phyloP scores from a whole-genome alignment of 495 filamentous ascomycete species.

The Lepidopterella palustris region DNA sequence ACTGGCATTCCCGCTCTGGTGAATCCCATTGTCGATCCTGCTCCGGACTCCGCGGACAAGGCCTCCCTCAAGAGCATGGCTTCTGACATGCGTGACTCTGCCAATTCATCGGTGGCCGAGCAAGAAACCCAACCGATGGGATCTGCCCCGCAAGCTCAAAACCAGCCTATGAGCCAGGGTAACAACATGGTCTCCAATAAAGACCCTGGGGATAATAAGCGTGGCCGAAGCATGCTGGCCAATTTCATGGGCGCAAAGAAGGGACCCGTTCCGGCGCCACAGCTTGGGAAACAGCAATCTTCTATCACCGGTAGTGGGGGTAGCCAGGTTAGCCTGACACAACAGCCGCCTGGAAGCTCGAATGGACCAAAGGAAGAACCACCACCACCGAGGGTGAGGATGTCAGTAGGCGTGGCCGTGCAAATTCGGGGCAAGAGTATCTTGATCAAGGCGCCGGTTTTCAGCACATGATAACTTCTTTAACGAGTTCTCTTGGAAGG shows the following conservation, averaged over 20 bases:
- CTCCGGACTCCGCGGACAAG: slow-evolving; percentile 43
- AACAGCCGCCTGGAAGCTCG: slow-evolving; percentile 28
- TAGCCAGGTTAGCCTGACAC: slow-evolving; percentile 26
- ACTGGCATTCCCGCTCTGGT: slow-evolving; percentile 66
- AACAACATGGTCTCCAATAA: slow-evolving; percentile 23
- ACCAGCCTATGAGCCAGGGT: slow-evolving; percentile 1
- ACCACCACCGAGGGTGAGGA: slow-evolving; percentile 53
- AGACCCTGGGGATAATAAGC: slow-evolving; percentile 28
- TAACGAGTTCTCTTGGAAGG: background rate
- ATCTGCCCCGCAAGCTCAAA: slow-evolving; percentile 3
- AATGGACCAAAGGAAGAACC: slow-evolving; percentile 40
- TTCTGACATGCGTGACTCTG: slow-evolving; percentile 28
- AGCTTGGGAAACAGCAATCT: slow-evolving; percentile 25
- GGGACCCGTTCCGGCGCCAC: slow-evolving; percentile 5
- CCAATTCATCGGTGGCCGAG: slow-evolving; percentile 17
- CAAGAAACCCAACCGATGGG: background rate
- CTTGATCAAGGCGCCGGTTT: slow-evolving; percentile 87
- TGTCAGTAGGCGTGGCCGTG: slow-evolving; percentile 78
- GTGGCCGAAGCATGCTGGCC: slow-evolving; percentile 29
- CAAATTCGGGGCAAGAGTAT: slow-evolving; percentile 80
- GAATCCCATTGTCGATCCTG: slow-evolving; percentile 43
- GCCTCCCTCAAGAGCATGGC: slow-evolving; percentile 35
- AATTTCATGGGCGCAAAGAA: slow-evolving; percentile 30
- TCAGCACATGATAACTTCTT: slow-evolving; percentile 20
- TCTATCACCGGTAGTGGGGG: slow-evolving; percentile 24